Base-by-base conservation (phyloP, 1,284 basidiomycete species). In the Wolfiporia cocos region DNA sequence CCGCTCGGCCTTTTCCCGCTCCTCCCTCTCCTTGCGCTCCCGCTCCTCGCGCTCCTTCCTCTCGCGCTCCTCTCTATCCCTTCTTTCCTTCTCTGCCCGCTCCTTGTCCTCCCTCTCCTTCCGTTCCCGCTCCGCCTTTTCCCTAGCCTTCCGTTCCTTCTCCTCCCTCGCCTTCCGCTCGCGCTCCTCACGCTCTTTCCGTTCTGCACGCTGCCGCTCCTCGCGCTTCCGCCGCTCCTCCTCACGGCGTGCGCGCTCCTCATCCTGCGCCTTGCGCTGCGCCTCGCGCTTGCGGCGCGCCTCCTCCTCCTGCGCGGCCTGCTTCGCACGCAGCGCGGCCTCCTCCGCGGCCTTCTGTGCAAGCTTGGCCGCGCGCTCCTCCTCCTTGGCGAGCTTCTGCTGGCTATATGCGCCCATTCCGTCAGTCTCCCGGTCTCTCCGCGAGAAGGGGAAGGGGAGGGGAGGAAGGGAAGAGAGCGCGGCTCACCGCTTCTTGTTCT, bases 311-410 rank as follows among this genome's bases (percentile, higher is more conserved):
- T 71, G 67, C 19, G 80, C 81, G 31, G 70, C 73, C 45, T 78
- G 78, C 59, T 76, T 78, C 21, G 79, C 82, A 59, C 81, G 84
- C 39, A 67, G 62, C 18, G 81, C 81, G 32, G 77, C 78, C 56
- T 92, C 86, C 61, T 92, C 86, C 17, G 84, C 86, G 32, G 86
- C 85, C 61, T 83, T 78, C 59, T 89, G 87, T 18, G 86, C 87
- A 36, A 87, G 87, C 52, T 79, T 79, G 19, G 75, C 76, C 11
- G 87, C 86, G 42, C 78, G 78, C 63, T 92, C 92, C 58, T 92
- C 91, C 55, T 97, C 95, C 60, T 94, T 95, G 41, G 87, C 88
- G 54, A 81, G 73, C 67, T 94, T 95, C 68, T 94, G 91, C 62
- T 79, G 80, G 66, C 92, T 95, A 7, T 40, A 48, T 12, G 29